Evolutionary conservation across 352 stramenopile species (phyloP).

Genomic region (Blastocystis sp.): DNA sequence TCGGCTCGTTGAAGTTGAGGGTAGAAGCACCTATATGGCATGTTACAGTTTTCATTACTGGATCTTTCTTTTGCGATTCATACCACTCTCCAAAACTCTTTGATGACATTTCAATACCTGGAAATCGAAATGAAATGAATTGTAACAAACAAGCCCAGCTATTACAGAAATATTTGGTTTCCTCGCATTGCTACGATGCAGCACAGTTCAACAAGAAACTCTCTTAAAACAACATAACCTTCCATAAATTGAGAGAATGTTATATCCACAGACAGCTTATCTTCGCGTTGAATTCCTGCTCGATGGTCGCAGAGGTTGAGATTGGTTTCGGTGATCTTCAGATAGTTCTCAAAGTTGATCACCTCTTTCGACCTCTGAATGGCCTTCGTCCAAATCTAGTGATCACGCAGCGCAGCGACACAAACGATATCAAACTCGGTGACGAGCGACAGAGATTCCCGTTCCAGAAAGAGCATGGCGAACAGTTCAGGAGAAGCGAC

Average conservation of each 20-base stretch:
- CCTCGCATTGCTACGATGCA: background rate
- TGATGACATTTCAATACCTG: background rate
- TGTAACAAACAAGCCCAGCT: background rate
- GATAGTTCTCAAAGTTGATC: constrained; percentile 26
- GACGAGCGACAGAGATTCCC: background rate
- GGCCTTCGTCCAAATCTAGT: constrained; percentile 45
- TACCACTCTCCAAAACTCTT: constrained; percentile 25
- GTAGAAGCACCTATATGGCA: background rate
- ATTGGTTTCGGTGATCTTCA: constrained; percentile 31
- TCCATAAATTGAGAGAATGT: constrained; percentile 49
- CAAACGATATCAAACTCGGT: background rate
- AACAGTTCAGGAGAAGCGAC: background rate
- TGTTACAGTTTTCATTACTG: background rate
- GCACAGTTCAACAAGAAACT: constrained; percentile 37
- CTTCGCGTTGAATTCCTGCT: background rate
- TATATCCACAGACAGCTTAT: constrained; percentile 35
- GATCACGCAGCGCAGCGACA: background rate
- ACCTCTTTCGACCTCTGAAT: constrained; percentile 6
- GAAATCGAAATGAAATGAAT: background rate
- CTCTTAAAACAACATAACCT: constrained; percentile 6
- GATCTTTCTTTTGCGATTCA: background rate
- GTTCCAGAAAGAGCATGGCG: background rate
- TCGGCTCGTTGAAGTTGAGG: background rate
- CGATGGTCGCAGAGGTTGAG: constrained; percentile 8
- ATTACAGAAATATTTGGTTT: background rate